Base-by-base conservation (phyloP, 2,329 filamentous ascomycete genomes). In the Ophiosphaerella herpotricha region DNA sequence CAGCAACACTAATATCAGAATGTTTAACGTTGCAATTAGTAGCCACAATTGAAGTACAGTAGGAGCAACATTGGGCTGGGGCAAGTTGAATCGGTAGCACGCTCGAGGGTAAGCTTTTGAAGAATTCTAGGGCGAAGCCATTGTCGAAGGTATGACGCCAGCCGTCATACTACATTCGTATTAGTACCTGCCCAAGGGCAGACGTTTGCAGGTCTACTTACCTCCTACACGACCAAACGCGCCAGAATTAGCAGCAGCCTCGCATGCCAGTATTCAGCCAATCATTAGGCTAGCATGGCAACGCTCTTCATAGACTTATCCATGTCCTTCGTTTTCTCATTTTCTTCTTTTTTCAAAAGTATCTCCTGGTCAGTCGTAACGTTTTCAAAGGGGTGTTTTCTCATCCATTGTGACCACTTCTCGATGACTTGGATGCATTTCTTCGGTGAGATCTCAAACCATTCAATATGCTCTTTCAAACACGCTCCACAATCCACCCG, bases 401-500 rank as follows among this genome's bases (percentile, higher is more conserved):
- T 16, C 45, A 53, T 49, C 50, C 50, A 46, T 32, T 41, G 41
- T 33, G 46, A 53, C 50, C 50, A 53, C 37, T 53, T 53, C 41
- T 53, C 31, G 14, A 54, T 51, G 13, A 54, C 34, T 9, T 43
- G 38, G 29, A 32, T 50, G 42, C 24, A 39, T 42, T 54, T 43
- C 31, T 16, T 37, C 11, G 43, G 14, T 9, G 47, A 54, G 39
- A 44, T 39, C 26, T 47, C 26, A 21, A 46, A 46, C 43, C 36
- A 46, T 23, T 55, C 54, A 18, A 52, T 40, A 34, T 55, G 55
- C 31, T 53, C 31, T 40, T 58, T 55, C 36, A 58, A 31, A 39
- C 55, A 58, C 24, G 37, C 51, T 16, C 12, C 12, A 26, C 54
- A 54, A 31, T 54, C 39, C 2, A 57, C 43, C 26, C 29, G 37